phyloP scores from a whole-genome alignment of 2,329 filamentous ascomycete genomes.

The Sporothrix luriei region DNA sequence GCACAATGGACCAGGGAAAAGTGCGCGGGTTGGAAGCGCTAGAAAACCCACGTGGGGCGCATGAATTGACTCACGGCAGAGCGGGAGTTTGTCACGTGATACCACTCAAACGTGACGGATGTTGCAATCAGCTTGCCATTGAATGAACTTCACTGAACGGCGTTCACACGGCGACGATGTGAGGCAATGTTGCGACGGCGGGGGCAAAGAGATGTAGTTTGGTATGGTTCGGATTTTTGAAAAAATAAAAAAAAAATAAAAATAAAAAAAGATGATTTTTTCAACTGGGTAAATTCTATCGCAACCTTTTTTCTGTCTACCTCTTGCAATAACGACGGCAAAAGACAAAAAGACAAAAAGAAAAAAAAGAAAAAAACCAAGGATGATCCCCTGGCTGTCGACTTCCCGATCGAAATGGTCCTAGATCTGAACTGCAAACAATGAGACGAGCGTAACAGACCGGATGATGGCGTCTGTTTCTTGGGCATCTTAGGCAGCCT shows the following conservation, averaged over 20 bases:
- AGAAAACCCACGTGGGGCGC: conserved; percentile 30
- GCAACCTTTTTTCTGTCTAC: conserved; percentile 19
- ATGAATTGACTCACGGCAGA: conserved; percentile 20
- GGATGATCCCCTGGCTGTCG: not conserved
- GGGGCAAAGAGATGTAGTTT: not conserved
- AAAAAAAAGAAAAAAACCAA: conserved; percentile 5
- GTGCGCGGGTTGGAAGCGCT: conserved; percentile 9
- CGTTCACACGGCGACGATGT: not conserved
- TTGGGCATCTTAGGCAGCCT: conserved; percentile 37
- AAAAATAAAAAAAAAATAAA: not conserved
- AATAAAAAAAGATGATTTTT: conserved; percentile 1
- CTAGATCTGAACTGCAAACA: not conserved
- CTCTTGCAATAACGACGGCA: not conserved
- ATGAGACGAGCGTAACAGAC: not conserved
- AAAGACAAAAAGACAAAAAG: conserved; percentile 1
- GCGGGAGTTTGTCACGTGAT: conserved; percentile 11
- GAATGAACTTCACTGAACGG: not conserved
- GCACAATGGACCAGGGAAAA: not conserved
- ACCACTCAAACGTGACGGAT: not conserved
- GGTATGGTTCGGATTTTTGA: not conserved
- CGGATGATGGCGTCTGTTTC: conserved; percentile 1
- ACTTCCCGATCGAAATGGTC: conserved; percentile 9
- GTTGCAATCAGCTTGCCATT: not conserved
- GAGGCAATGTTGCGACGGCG: not conserved
- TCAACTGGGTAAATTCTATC: conserved; percentile 23